Evolutionary conservation across 352 stramenopile genomes (phyloP).

Genomic region (Phytophthora europaea): DNA sequence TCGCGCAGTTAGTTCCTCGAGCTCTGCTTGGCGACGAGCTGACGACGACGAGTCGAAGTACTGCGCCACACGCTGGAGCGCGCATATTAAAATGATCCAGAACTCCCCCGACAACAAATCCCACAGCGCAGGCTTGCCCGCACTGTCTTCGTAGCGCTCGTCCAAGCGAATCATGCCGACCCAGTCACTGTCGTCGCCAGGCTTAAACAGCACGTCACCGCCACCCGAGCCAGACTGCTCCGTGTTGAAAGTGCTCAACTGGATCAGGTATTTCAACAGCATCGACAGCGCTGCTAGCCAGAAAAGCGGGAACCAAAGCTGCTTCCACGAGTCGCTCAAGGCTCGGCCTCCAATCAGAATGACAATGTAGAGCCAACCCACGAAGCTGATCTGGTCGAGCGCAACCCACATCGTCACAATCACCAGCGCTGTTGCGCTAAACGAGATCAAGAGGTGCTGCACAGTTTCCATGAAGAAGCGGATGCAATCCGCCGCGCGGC

Average conservation of each 20-base stretch:
- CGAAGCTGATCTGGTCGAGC: slow-evolving; percentile 66
- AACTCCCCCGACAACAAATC: slow-evolving; percentile 64
- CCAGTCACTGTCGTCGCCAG: slow-evolving; percentile 68
- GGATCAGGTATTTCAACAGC: slow-evolving; percentile 73
- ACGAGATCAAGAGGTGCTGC: slow-evolving; percentile 73
- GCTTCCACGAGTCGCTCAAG: slow-evolving; percentile 68
- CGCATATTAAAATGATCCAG: slow-evolving; percentile 79
- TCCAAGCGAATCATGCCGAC: slow-evolving; percentile 60
- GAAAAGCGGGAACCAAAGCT: slow-evolving; percentile 83
- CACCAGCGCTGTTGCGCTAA: slow-evolving; percentile 73
- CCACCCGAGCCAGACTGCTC: slow-evolving; percentile 20
- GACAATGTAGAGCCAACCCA: slow-evolving; percentile 76
- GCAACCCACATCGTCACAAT: slow-evolving; percentile 80
- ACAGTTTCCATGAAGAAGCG: slow-evolving; percentile 66
- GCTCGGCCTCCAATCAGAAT: slow-evolving; percentile 66
- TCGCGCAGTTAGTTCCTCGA: slow-evolving; percentile 45
- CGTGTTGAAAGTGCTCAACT: slow-evolving; percentile 66
- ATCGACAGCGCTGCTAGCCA: slow-evolving; percentile 76
- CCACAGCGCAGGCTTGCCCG: slow-evolving; percentile 56
- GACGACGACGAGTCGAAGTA: slow-evolving; percentile 73
- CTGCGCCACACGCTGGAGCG: slow-evolving; percentile 73
- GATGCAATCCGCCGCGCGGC: slow-evolving; percentile 58
- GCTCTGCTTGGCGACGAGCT: slow-evolving; percentile 41
- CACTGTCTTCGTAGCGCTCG: slow-evolving; percentile 48
- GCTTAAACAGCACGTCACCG: slow-evolving; percentile 47